A percentile compares a stretch with the other conserved stretches of the same genome.
phyloP scores from a whole-genome alignment of 306 rosid genomes.

The Acacia acuminata region DNA sequence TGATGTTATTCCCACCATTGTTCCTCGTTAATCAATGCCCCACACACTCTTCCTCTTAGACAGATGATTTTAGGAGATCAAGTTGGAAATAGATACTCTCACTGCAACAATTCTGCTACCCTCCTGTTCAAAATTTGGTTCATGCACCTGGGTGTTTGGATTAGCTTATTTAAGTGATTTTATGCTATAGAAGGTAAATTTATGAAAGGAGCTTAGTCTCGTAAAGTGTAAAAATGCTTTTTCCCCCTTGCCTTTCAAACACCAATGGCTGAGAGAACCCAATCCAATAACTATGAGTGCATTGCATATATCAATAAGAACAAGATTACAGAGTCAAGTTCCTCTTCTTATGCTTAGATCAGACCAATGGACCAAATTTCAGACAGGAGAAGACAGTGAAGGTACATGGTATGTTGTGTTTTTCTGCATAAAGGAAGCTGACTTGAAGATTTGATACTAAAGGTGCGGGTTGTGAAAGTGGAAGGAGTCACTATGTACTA shows the following conservation, averaged over 20 bases:
- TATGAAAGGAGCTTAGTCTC: no score
- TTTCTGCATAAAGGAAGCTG: not conserved
- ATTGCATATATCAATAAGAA: not conserved
- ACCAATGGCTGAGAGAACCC: not conserved
- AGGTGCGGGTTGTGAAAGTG: not conserved
- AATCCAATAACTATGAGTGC: not conserved
- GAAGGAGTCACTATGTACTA: not conserved
- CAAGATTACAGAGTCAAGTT: not conserved
- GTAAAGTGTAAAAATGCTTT: no score
- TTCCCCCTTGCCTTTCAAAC: no score
- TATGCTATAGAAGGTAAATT: no score
- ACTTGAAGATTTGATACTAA: not conserved
- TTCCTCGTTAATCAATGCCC: conserved; percentile 46
- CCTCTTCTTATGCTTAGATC: not conserved
- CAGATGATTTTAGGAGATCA: not conserved
- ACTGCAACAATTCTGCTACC: not conserved
- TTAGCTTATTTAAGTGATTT: no score
- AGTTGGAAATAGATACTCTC: not conserved
- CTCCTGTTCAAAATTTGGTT: not conserved
- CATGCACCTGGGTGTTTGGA: not conserved
- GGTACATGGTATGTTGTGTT: not conserved
- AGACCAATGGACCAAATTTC: not conserved
- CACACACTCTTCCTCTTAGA: not conserved
- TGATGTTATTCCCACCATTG: conserved; percentile 56
- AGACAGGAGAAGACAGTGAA: not conserved